Evolutionary conservation across 805 yeast species (phyloP).

Genomic region (Millerozyma miso): DNA sequence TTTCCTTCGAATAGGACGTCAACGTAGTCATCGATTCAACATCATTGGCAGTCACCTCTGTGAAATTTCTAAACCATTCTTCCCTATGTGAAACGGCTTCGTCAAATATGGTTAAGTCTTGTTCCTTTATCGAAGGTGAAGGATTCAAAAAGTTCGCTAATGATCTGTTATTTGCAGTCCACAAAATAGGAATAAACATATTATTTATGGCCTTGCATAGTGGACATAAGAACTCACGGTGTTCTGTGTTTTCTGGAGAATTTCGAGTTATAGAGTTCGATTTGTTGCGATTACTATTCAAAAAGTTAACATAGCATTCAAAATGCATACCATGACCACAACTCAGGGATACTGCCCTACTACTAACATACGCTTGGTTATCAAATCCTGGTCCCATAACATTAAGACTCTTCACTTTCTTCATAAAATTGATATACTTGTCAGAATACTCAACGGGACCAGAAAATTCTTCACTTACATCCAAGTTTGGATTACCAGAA

Average conservation of each 20-base stretch:
- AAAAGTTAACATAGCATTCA: slow-evolving; percentile 64
- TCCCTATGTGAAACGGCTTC: slow-evolving; percentile 11
- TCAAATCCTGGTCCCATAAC: slow-evolving; percentile 76
- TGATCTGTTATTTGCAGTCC: slow-evolving; percentile 44
- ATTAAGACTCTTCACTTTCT: slow-evolving; percentile 27
- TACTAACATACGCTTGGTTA: slow-evolving; percentile 30
- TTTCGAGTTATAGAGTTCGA: slow-evolving; percentile 77
- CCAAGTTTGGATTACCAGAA: slow-evolving; percentile 42
- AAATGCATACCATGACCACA: slow-evolving; percentile 96
- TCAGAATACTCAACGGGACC: slow-evolving; percentile 17
- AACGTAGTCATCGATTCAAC: slow-evolving; percentile 20
- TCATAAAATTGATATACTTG: slow-evolving; percentile 37
- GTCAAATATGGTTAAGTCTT: slow-evolving; percentile 11
- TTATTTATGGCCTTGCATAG: slow-evolving; percentile 85
- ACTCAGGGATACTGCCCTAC: slow-evolving; percentile 54
- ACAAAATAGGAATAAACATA: slow-evolving; percentile 72
- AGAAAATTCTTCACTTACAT: slow-evolving; percentile 26
- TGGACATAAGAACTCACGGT: slow-evolving; percentile 81
- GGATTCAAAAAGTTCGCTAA: slow-evolving; percentile 19
- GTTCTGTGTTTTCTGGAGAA: slow-evolving; percentile 67
- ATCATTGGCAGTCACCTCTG: slow-evolving; percentile 16
- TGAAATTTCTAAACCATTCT: slow-evolving; percentile 25
- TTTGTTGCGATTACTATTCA: slow-evolving; percentile 50
- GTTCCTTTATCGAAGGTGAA: slow-evolving; percentile 1
- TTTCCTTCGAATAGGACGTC: slow-evolving; percentile 23